Evolutionary conservation across 2,329 filamentous ascomycete species (phyloP), one percentile per base, ranked within the genome.

Genomic region (Scolecobasidium constrictum): DNA sequence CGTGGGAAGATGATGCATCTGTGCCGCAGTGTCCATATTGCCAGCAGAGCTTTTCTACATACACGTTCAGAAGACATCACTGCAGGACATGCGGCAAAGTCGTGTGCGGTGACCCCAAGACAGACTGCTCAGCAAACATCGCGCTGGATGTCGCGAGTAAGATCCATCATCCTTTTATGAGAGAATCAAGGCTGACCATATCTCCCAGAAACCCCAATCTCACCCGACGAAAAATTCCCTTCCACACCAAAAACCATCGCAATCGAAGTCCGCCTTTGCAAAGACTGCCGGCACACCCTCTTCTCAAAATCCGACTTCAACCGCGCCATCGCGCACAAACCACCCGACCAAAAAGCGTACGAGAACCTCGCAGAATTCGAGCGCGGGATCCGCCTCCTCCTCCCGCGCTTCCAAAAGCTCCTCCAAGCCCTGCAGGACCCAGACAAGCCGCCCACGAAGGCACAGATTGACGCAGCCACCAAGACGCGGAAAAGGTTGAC

Each of bases 71-170:
- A 53, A 72, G 92, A 51, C 92, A 96, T 60, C 92, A 98, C 61
- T 98, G 92, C 62, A 77, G 92, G 43, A 81, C 94, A 62, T 98
- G 92, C 54, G 92, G 92, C 3, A 77, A 83, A 35, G 87, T 98
- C 0, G 86, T 98, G 0, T 98, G 92, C 57, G 86, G 86, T 11
- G 92, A 98, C 60, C 76, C 76, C 0, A 73, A 77, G 45, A 98
- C 92, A 0, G 78, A 64, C 3, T 98, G 92, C 60, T 98, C 92
- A 1, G 77, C 70, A 6, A 85, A 94, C 52, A 72, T 98, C 42
- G 84, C 81, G 4, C 64, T 98, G 35, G 86, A 83, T 53, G 80
- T 96, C 15, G 71, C 80, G 55, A 65, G 73, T 78, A 69, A 61
- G 74, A 64, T 15, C 36, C 20, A 16, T 7, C 4, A 23, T 36